Evolutionary conservation across 176 grass and related monocot species (phyloP).

Genomic region (Avena insularis): DNA sequence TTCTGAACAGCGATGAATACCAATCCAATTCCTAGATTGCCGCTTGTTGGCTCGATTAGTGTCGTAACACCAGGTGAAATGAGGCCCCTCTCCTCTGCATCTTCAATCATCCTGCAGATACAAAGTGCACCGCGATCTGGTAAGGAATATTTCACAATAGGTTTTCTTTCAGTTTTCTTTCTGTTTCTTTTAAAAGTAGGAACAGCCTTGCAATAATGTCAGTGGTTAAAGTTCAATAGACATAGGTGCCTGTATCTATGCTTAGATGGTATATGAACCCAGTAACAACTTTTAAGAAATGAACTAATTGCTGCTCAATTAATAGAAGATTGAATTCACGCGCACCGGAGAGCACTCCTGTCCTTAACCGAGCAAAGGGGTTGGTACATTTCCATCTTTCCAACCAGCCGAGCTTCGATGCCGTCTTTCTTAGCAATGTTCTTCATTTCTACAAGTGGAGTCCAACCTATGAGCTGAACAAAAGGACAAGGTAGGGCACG

Average conservation of each 20-base stretch:
- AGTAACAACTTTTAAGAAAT: not conserved
- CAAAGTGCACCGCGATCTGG: too few species aligned
- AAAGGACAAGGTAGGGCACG: not conserved
- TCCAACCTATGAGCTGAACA: conserved; percentile 83
- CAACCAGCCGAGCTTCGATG: conserved; percentile 55
- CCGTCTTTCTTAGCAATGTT: conserved; percentile 54
- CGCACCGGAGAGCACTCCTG: conserved; percentile 62
- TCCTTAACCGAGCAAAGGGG: conserved; percentile 85
- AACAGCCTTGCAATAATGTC: too few species aligned
- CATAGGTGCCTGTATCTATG: not conserved
- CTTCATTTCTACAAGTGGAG: conserved; percentile 71
- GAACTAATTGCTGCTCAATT: not conserved
- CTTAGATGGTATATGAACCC: not conserved
- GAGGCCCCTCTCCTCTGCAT: conserved; percentile 79
- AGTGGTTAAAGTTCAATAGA: not conserved
- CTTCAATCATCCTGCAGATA: conserved; percentile 73
- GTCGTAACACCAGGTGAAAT: conserved; percentile 65
- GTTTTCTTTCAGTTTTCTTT: not conserved
- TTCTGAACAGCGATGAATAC: conserved; percentile 51
- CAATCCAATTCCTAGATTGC: conserved; percentile 75
- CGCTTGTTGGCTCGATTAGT: conserved; percentile 65
- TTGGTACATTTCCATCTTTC: conserved; percentile 76
- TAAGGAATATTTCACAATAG: too few species aligned
- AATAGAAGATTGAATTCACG: not conserved
- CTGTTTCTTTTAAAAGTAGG: not conserved